Conservation (phyloP, 495 filamentous ascomycete species). For the Pyrenula aspistea region DNA sequence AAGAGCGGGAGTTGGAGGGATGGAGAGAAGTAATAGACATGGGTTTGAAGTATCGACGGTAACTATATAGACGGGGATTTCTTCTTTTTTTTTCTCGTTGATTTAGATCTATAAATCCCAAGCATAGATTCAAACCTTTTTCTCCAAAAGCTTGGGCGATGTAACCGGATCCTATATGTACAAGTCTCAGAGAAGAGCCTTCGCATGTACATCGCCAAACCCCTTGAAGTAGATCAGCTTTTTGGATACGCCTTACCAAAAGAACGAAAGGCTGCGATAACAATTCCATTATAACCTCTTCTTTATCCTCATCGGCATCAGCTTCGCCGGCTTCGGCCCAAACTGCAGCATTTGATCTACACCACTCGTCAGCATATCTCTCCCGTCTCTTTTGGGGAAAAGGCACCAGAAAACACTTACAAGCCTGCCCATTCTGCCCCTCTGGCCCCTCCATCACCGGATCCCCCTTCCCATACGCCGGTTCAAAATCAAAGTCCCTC, state of each 20-base stretch:
- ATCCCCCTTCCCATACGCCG: conserved; percentile 25
- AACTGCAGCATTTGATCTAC: neutral
- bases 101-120: too few species aligned
- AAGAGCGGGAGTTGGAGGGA: conserved; percentile 34
- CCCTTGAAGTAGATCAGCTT: too few species aligned
- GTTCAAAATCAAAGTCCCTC: conserved; percentile 32
- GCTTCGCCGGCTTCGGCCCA: neutral
- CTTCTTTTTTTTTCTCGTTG: too few species aligned
- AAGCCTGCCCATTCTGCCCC: neutral
- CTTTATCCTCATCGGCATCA: neutral
- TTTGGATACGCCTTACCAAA: too few species aligned
- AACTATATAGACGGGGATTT: too few species aligned
- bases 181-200: too few species aligned
- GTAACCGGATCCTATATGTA: too few species aligned
- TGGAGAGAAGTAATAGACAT: neutral
- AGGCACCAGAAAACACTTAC: neutral
- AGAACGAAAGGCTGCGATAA: too few species aligned
- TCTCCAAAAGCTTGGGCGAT: too few species aligned
- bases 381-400: neutral
- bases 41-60: too few species aligned
- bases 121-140: too few species aligned
- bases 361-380: neutral
- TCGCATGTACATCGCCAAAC: too few species aligned
- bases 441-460: neutral
- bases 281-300: neutral